Percentiles rank a stretch among this genome's conserved stretches.
phyloP scores from a whole-genome alignment of 2,329 filamentous ascomycete genomes.

The Monosporascus sp. region DNA sequence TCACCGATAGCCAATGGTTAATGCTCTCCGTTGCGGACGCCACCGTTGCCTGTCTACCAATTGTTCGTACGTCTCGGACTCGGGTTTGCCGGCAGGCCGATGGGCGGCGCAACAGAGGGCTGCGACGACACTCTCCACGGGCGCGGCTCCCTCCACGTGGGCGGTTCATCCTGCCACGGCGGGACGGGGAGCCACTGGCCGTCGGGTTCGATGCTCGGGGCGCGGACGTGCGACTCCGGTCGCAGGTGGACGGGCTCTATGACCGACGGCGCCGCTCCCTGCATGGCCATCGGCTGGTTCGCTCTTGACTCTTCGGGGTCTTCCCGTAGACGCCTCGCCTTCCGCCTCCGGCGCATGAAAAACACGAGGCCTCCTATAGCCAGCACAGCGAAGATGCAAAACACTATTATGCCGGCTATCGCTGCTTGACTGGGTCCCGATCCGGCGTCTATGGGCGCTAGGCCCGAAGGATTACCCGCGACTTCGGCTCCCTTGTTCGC shows the following conservation, averaged over 20 bases:
- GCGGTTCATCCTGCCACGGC: slow-evolving; percentile 17
- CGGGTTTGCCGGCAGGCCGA: slow-evolving; percentile 7
- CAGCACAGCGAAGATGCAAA: slow-evolving; percentile 14
- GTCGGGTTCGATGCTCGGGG: slow-evolving; percentile 4
- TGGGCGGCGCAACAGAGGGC: slow-evolving; percentile 5
- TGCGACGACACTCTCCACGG: slow-evolving; percentile 15
- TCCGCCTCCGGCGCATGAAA: slow-evolving; percentile 10
- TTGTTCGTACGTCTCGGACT: not conserved
- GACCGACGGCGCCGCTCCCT: slow-evolving; percentile 5
- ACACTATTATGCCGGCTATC: slow-evolving; percentile 16
- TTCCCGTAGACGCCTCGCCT: slow-evolving; percentile 5
- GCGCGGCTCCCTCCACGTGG: slow-evolving; percentile 15
- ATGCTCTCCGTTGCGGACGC: slow-evolving; percentile 13
- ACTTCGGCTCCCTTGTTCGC: slow-evolving; percentile 2
- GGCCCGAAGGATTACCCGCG: slow-evolving; percentile 3
- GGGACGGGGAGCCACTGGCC: slow-evolving; percentile 17
- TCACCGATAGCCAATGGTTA: slow-evolving; percentile 16
- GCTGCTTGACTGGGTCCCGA: slow-evolving; percentile 11
- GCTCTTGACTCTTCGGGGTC: slow-evolving; percentile 12
- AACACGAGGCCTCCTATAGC: slow-evolving; percentile 7
- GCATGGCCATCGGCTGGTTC: slow-evolving; percentile 7
- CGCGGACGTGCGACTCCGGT: not conserved
- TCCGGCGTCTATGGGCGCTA: slow-evolving; percentile 8
- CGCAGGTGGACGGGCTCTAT: slow-evolving; percentile 8
- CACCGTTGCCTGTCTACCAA: slow-evolving; percentile 8